phyloP scores from a whole-genome alignment of 345 rosid species.

The Hypericum androsaemum region DNA sequence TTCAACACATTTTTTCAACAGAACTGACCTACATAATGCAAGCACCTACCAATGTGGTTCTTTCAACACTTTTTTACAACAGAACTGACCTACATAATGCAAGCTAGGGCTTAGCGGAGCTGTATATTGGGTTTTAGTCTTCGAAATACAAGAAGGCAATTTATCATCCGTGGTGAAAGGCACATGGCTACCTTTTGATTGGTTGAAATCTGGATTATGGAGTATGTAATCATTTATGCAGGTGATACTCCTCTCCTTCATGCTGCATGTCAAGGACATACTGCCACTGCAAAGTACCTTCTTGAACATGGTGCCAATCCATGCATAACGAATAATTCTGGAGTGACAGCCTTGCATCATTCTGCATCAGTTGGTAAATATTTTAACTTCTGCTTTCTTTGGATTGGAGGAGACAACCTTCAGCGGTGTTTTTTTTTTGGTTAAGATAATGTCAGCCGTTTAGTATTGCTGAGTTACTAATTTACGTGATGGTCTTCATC shows the following conservation, averaged over 20 bases:
- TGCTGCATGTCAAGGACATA: constrained; percentile 89
- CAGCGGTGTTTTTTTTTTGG: not conserved
- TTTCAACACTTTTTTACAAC: too few species aligned
- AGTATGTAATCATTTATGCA: constrained; percentile 21
- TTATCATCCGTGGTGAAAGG: too few species aligned
- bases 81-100: too few species aligned
- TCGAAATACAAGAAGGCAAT: too few species aligned
- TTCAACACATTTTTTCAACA: too few species aligned
- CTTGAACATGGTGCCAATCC: constrained; percentile 72
- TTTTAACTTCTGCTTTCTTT: not conserved
- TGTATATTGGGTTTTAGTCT: too few species aligned
- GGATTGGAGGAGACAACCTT: not conserved
- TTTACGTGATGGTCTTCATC: too few species aligned
- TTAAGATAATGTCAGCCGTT: not conserved
- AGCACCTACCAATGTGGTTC: too few species aligned
- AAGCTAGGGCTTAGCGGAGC: too few species aligned
- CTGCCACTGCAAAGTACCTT: constrained; percentile 61
- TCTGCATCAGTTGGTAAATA: constrained; percentile 68
- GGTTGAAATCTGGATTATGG: not conserved
- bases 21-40: too few species aligned
- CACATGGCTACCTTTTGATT: too few species aligned
- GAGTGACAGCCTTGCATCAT: constrained; percentile 86
- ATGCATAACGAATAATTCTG: constrained; percentile 61
- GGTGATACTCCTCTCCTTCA: constrained; percentile 92
- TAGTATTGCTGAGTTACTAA: not conserved